Base-by-base conservation (phyloP, 768 basidiomycete species). In the Auriscalpium microsporum region DNA sequence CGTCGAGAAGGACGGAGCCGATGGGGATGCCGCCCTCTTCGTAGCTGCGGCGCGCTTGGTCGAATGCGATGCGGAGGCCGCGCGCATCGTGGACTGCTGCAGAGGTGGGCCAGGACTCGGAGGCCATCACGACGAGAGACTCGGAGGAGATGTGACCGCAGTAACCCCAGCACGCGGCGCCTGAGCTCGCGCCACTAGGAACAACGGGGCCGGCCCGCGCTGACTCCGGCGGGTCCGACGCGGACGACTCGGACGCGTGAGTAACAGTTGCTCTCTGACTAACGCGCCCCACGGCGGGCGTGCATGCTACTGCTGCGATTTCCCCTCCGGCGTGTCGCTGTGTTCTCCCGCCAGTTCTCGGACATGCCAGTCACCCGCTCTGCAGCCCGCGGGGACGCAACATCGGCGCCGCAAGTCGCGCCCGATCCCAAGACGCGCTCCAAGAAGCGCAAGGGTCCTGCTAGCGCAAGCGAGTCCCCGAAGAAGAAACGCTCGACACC, bases 11-110 rank as follows among this genome's bases (percentile, higher is more conserved):
- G 1, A 73, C 76, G 4, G 78, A 77, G 10, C 84, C 83, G 58
- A 86, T 85, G 10, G 83, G 82, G n/a, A 84, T 72, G 0, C 84
- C 83, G 1, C 81, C 80, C 56, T 84, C 76, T 0, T 55, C 62
- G 42, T 72, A 72, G 53, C 81, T 75, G 50, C 73, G 72, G 35
- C 64, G 64, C 0, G 80, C 83, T 58, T 83, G 73, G 3, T 58
- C 63, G 48, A 71, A 57, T 4, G 73, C 73, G 7, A 63, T 64
- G 23, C 64, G 56, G 28, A 72, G 58, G 37, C 71, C 72, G 35
- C 72, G 58, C 1, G 52, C 36, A 53, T 34, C n/a, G 42, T 36
- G 19, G 48, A 4, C 2, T 13, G 40, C 17, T 42, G 40, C 17
- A 42, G 40, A 13, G 40, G 40, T 42, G 40, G 40, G 40, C 40